Conservation (phyloP, 176 grass and related monocot genomes). For the Oryza glaberrima region DNA sequence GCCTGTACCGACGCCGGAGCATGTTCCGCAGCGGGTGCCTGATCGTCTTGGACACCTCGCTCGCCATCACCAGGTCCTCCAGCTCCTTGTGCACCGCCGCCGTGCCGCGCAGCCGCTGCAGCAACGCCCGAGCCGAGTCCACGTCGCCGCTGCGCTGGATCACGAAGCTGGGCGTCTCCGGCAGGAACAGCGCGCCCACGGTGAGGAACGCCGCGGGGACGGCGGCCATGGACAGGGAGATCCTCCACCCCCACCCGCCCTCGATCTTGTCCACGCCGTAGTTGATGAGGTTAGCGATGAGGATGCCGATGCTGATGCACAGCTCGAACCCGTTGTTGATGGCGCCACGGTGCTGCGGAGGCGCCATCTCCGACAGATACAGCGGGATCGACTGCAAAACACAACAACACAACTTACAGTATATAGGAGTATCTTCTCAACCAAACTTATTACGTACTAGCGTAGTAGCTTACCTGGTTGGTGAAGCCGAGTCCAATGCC, state of each 20-base stretch:
- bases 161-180: conserved; percentile 82
- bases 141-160: conserved; percentile 62
- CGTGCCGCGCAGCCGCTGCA: conserved; percentile 73
- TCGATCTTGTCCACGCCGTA: conserved; percentile 63
- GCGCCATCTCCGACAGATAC: conserved; percentile 92
- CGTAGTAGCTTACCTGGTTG: conserved; percentile 57
- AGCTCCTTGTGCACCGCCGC: conserved; percentile 66
- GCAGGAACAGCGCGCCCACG: conserved; percentile 67
- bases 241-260: conserved; percentile 71
- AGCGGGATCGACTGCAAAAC: conserved; percentile 71
- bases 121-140: conserved; percentile 50
- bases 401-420: no score
- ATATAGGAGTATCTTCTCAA: no score
- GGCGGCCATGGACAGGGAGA: conserved; percentile 73
- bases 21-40: conserved; percentile 54
- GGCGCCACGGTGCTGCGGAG: conserved; percentile 74
- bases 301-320: conserved; percentile 83
- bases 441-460: no score
- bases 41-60: conserved; percentile 36
- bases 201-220: conserved; percentile 73
- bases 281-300: conserved; percentile 84
- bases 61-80: conserved; percentile 62
- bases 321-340: conserved; percentile 84
- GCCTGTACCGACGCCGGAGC: conserved; percentile 58
- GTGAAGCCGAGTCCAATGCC: conserved; percentile 91